A percentile compares a stretch with the other conserved stretches of the same genome.
phyloP scores from a whole-genome alignment of 2,329 filamentous ascomycete genomes.

The Penicillium sp. region DNA sequence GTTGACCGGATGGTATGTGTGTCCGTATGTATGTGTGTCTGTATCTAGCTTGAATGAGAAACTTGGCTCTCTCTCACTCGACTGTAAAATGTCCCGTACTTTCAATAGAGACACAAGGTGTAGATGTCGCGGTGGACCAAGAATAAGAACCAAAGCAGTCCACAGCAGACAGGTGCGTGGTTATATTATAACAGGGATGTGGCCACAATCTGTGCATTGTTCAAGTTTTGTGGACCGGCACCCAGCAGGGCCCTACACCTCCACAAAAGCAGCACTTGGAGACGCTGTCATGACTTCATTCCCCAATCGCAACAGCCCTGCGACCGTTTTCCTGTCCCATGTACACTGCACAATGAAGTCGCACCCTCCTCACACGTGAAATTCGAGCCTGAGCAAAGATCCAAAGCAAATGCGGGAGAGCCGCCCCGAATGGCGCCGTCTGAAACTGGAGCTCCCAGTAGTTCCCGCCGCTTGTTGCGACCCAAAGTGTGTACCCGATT shows the following conservation, averaged over 20 bases:
- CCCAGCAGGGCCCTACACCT: neutral
- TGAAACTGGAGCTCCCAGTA: constrained; percentile 33
- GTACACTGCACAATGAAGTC: constrained; percentile 14
- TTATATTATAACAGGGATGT: constrained; percentile 11
- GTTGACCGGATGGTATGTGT: neutral
- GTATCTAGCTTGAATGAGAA: neutral
- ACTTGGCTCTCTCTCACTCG: neutral
- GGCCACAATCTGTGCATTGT: neutral
- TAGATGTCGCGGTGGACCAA: neutral
- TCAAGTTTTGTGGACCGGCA: neutral
- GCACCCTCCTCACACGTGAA: constrained; percentile 17
- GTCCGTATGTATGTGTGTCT: neutral
- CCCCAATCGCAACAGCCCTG: neutral
- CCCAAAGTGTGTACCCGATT: constrained; percentile 35
- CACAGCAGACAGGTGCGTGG: constrained; percentile 19
- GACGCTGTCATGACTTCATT: constrained; percentile 2
- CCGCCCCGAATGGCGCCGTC: constrained; percentile 34
- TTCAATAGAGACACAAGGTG: neutral
- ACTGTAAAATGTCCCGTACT: neutral
- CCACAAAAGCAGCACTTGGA: neutral
- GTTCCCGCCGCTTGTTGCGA: constrained; percentile 38
- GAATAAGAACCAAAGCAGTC: neutral
- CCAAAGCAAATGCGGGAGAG: constrained; percentile 9
- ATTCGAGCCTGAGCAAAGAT: neutral
- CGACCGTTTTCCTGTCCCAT: neutral